Base-by-base conservation (phyloP, 2,329 filamentous ascomycete species). In the Bipolaris zeicola region DNA sequence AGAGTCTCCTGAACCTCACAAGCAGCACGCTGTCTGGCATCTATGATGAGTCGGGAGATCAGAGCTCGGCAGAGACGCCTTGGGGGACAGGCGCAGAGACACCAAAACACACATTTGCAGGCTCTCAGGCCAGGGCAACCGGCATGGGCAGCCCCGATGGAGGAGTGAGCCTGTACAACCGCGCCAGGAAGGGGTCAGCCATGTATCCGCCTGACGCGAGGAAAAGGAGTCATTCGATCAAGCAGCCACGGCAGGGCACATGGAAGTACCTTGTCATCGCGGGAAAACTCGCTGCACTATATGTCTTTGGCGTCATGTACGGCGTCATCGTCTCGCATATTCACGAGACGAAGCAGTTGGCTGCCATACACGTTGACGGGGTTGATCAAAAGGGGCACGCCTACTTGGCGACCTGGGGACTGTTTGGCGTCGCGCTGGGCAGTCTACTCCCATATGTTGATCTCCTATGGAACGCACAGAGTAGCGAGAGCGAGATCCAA, bases 1-100 rank as follows among this genome's bases (percentile, higher is more conserved):
- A 89, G 63, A 96, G 92, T 8, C 85, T 92, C 55, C 81, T 92
- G 70, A 96, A 97, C 73, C 83, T 99, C 58, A 96, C 92, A 3
- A 89, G 90, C 8, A 93, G 92, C 2, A 96, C 95, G 0, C 84
- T 99, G 5, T 90, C 89, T 65, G 94, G 95, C 52, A 99, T 99
- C 69, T 99, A 96, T 80, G 88, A 73, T 45, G 73, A 72, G 50
- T 65, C 67, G n/a, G 66, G 63, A 16, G 68, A 68, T 18, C 47
- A 59, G 39, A 85, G 86, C 62, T 87, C 88, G 60, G 76, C 82
- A 3, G 80, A 83, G 52, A 92, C 89, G 10, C 91, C 91, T 2
- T 95, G 89, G 88, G 91, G 89, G 22, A 90, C 87, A 0, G 91
- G 91, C 34, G 85, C 89, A 31, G 85, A 90, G 71, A 91, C 89